Evolutionary conservation across 805 yeast genomes (phyloP).

Genomic region (Candida peoriensis): DNA sequence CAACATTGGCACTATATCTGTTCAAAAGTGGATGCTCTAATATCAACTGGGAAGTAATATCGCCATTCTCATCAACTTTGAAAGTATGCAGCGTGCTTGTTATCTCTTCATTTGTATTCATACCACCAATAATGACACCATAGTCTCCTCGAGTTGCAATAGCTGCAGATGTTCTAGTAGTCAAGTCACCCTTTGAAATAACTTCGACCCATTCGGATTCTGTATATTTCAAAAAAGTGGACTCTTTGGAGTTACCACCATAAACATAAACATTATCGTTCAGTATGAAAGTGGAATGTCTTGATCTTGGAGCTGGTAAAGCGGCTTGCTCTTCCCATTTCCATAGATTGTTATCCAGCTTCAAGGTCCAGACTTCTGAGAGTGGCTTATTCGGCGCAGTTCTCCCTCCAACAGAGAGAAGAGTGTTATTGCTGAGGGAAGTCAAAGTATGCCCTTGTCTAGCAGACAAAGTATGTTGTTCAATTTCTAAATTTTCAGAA

Average conservation of each 20-base stretch:
- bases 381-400: conserved; percentile 47
- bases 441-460: conserved; percentile 59
- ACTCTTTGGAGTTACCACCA: conserved; percentile 40
- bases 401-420: conserved; percentile 62
- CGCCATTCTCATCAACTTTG: conserved; percentile 13
- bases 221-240: conserved; percentile 20
- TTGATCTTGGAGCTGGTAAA: conserved; percentile 42
- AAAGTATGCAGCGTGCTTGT: conserved; percentile 32
- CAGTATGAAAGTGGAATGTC: conserved; percentile 42
- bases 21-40: conserved; percentile 29
- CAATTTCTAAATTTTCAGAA: conserved; percentile 9
- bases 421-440: conserved; percentile 20
- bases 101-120: conserved; percentile 21
- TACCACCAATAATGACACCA: conserved; percentile 50
- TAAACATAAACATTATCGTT: conserved; percentile 35
- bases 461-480: conserved; percentile 24
- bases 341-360: conserved; percentile 1
- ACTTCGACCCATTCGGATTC: conserved; percentile 5
- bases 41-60: conserved; percentile 19
- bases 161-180: conserved; percentile 31
- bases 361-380: conserved; percentile 38
- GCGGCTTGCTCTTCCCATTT: conserved; percentile 37
- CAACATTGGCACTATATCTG: conserved; percentile 46
- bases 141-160: conserved; percentile 26
- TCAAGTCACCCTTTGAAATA: conserved; percentile 3